Percentiles rank a stretch among this genome's conserved stretches.
phyloP scores from a whole-genome alignment of 176 grass and related monocot species.

The Juncus inflexus region DNA sequence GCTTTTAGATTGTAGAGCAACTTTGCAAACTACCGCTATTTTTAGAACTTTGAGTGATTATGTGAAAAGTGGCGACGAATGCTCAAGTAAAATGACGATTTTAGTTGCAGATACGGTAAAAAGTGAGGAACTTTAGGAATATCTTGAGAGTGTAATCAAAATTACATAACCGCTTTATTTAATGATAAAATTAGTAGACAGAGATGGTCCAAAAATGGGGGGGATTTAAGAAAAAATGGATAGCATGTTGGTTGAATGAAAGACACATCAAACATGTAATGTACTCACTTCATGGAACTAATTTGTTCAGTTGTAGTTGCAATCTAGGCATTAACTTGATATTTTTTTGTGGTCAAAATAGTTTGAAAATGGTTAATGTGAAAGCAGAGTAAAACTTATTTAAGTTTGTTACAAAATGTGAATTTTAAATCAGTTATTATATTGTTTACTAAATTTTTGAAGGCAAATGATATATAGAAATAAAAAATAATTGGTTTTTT shows the following conservation, averaged over 20 bases:
- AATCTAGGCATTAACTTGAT: no score
- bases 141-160: not conserved
- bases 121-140: constrained; percentile 7
- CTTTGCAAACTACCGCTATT: not conserved
- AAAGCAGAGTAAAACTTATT: no score
- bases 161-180: not conserved
- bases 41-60: not conserved
- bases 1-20: not conserved
- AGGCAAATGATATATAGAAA: no score
- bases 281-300: no score
- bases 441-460: no score
- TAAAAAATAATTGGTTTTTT: no score
- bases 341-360: no score
- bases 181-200: not conserved
- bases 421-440: no score
- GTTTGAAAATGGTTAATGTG: no score
- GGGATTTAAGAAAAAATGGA: not conserved
- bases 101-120: not conserved
- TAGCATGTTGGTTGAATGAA: not conserved
- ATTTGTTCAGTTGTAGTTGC: no score
- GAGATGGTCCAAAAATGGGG: not conserved
- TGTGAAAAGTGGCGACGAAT: not conserved
- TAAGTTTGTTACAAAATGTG: no score
- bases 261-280: no score
- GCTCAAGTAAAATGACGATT: not conserved